Base-by-base conservation (phyloP, 768 basidiomycete species). In the Butyriboletus loyo region DNA sequence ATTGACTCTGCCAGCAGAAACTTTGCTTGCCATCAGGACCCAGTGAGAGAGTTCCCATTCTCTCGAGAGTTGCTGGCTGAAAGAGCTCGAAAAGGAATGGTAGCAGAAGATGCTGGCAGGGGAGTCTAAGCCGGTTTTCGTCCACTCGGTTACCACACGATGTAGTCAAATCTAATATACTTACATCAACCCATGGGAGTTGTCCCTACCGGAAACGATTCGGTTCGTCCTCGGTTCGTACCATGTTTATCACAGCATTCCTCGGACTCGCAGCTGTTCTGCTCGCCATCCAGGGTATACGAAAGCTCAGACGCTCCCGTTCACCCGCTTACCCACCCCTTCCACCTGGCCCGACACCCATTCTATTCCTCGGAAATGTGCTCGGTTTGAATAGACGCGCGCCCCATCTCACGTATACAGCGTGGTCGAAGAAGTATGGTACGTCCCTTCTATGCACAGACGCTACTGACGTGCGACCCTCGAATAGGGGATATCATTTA, bases 341-440 rank as follows among this genome's bases (percentile, higher is more conserved):
- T 9, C 63, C 60, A 42, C 64, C 64, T 22, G 63, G 63, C 22
- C 61, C 64, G 4, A 9, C 31, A 4, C 40, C 46, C 2, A 37
- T 63, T 17, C 58, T 55, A 13, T 50, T 60, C 30, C 38, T 66
- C 0, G 60, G 63, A 38, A 60, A 62, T 30, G 43, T 52, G 0
- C 14, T 60, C 19, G 56, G 53, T 13, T 5, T 56, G 7, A 42
- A 60, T 52, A 40, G 9, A 17, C 38, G 48, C 4, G 46, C 48
- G 14, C 53, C 58, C 1, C 51, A 53, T 30, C 25, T 58, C 25
- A 58, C 58, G 3, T 65, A 62, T n/a, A 41, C 55, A 9, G 52
- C 47, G 15, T 65, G 64, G 61, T 46, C 58, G 42, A 62, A 54
- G 34, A 58, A 4, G 1, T 58, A 63, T 15, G 63, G 63, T 63